Conservation (phyloP, 768 basidiomycete species). For the Amanita rimosa region DNA sequence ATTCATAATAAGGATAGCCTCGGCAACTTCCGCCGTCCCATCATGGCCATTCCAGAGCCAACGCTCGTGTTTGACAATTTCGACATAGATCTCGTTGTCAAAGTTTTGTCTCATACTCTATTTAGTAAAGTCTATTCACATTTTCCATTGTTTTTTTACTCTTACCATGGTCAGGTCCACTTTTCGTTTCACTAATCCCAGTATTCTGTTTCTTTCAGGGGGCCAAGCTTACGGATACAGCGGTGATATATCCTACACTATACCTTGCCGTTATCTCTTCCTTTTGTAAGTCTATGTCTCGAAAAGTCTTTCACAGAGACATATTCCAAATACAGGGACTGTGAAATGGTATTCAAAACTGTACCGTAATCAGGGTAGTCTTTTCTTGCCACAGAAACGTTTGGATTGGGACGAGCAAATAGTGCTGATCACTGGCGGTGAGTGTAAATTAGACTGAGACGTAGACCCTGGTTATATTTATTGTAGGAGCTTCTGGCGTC, state of each 20-base stretch:
- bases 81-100: slow-evolving; percentile 69
- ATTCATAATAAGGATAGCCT: too few species aligned
- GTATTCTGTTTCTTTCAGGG: slow-evolving; percentile 71
- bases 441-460: slow-evolving; percentile 8
- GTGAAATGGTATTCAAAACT: slow-evolving; percentile 59
- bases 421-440: slow-evolving; percentile 86
- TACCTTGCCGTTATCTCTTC: slow-evolving; percentile 51
- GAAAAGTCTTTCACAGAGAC: not conserved
- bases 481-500: slow-evolving; percentile 73
- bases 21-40: too few species aligned
- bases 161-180: slow-evolving; percentile 46
- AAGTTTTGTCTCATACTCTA: slow-evolving; percentile 65
- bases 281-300: slow-evolving; percentile 48
- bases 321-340: slow-evolving; percentile 34
- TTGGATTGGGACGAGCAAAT: slow-evolving; percentile 86
- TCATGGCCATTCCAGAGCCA: slow-evolving; percentile 21
- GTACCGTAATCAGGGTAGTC: slow-evolving; percentile 64
- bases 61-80: slow-evolving; percentile 56
- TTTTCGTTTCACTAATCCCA: slow-evolving; percentile 75
- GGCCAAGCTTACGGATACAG: slow-evolving; percentile 34
- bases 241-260: slow-evolving; percentile 35
- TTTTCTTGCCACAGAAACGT: slow-evolving; percentile 46
- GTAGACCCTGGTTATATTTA: not conserved
- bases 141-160: slow-evolving; percentile 6
- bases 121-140: slow-evolving; percentile 45